Conservation (phyloP, 2,329 filamentous ascomycete genomes). For the Ambrosiella xylebori region DNA sequence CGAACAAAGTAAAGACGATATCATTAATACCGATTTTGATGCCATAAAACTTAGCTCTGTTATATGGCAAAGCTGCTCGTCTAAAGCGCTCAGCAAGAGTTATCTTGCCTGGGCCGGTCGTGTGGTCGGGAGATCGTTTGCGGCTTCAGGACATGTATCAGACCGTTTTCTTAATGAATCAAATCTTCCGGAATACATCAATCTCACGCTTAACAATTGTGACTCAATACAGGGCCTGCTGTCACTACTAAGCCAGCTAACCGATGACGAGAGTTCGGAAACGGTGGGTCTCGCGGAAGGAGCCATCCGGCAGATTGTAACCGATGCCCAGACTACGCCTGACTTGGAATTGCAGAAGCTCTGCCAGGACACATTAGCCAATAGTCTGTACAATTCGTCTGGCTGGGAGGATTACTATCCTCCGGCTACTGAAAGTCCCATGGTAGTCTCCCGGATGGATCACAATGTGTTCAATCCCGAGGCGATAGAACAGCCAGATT, state of each 20-base stretch:
- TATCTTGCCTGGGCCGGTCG: slow-evolving; percentile 76
- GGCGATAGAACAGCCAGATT: slow-evolving; percentile 31
- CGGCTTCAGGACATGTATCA: slow-evolving; percentile 52
- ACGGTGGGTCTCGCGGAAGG: slow-evolving; percentile 44
- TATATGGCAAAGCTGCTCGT: slow-evolving; percentile 60
- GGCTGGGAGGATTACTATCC: slow-evolving; percentile 38
- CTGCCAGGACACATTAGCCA: slow-evolving; percentile 34
- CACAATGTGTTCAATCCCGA: slow-evolving; percentile 20
- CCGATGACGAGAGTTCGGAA: slow-evolving; percentile 37
- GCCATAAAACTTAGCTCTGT: slow-evolving; percentile 45
- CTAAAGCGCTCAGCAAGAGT: slow-evolving; percentile 42
- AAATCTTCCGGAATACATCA: slow-evolving; percentile 32
- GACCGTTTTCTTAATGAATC: slow-evolving; percentile 43
- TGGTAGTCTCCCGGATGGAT: slow-evolving; percentile 6
- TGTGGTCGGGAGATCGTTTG: slow-evolving; percentile 70
- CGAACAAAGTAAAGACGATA: slow-evolving; percentile 29
- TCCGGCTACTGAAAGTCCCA: slow-evolving; percentile 33
- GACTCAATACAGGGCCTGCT: slow-evolving; percentile 48
- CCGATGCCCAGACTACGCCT: slow-evolving; percentile 30
- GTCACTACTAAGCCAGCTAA: slow-evolving; percentile 41
- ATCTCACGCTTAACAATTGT: slow-evolving; percentile 26
- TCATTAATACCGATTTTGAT: slow-evolving; percentile 49
- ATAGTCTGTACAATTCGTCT: slow-evolving; percentile 35
- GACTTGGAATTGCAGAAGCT: slow-evolving; percentile 32
- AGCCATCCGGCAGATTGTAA: slow-evolving; percentile 38